Conservation (phyloP, 768 basidiomycete species). For the Russula vinacea region DNA sequence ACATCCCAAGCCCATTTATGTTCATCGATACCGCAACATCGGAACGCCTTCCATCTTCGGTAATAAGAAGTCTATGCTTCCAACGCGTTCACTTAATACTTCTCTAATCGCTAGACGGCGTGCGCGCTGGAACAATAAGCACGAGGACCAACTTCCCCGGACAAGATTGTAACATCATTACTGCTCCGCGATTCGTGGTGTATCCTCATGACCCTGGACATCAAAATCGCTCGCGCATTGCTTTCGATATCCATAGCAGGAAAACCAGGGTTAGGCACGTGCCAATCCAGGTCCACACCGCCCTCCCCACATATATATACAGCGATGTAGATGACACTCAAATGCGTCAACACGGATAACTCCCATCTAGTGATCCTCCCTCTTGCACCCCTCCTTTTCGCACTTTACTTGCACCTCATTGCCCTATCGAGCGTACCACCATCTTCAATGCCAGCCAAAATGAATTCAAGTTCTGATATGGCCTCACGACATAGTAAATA, state of each 20-base stretch:
- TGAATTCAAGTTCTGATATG: conserved; percentile 23
- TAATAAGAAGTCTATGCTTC: not conserved
- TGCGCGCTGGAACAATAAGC: conserved; percentile 7
- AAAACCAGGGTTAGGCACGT: conserved; percentile 9
- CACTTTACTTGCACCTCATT: not conserved
- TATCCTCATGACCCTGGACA: not conserved
- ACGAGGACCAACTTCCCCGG: conserved; percentile 7
- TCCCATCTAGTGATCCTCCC: conserved; percentile 1
- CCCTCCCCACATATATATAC: conserved; percentile 19
- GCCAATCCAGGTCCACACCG: not conserved
- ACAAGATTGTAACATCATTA: not conserved
- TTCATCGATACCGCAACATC: not conserved
- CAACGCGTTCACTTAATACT: not conserved
- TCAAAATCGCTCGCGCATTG: not conserved
- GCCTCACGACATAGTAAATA: conserved; percentile 40
- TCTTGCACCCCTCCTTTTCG: not conserved
- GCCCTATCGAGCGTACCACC: not conserved
- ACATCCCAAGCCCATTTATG: not conserved
- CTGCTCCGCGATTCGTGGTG: conserved; percentile 3
- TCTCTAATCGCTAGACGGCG: conserved; percentile 2
- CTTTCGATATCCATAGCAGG: not conserved
- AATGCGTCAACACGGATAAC: not conserved
- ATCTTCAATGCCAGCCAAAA: not conserved
- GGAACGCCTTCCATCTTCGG: conserved; percentile 15
- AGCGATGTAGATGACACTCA: not conserved